Conservation (phyloP, 192 early-diverging fungal species). For the Umbelopsis ramanniana region DNA sequence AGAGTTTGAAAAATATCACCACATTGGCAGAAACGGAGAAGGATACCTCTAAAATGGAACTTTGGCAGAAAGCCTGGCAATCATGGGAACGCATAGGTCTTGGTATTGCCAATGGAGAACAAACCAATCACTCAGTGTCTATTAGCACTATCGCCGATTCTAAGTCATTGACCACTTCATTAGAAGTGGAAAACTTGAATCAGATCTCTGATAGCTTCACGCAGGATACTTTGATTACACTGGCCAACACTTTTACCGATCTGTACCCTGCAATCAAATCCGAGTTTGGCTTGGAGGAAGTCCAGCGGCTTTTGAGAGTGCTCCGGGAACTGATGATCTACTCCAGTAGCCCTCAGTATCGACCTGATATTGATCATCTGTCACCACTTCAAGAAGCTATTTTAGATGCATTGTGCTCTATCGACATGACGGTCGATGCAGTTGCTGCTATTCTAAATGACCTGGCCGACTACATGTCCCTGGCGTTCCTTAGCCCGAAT, state of each 20-base stretch:
- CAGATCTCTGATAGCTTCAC: constrained; percentile 55
- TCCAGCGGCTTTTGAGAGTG: constrained; percentile 52
- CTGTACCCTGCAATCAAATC: constrained; percentile 60
- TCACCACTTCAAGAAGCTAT: constrained; percentile 72
- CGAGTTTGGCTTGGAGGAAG: constrained; percentile 59
- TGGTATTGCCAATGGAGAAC: constrained; percentile 50
- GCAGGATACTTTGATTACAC: constrained; percentile 74
- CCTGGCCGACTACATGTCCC: constrained; percentile 48
- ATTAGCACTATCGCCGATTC: constrained; percentile 21
- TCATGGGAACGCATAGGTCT: constrained; percentile 77
- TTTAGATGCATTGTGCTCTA: constrained; percentile 57
- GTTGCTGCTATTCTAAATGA: constrained; percentile 43
- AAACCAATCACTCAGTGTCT: neutral
- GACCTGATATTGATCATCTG: constrained; percentile 62
- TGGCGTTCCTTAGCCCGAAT: constrained; percentile 44
- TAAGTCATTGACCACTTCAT: constrained; percentile 30
- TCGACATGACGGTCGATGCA: constrained; percentile 34
- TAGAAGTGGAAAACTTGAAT: constrained; percentile 27
- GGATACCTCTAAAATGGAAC: constrained; percentile 32
- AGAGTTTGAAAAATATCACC: constrained; percentile 68
- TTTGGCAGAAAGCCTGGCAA: constrained; percentile 71
- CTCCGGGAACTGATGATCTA: constrained; percentile 64
- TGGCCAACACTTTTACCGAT: constrained; percentile 62
- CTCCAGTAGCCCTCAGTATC: constrained; percentile 58
- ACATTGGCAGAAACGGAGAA: constrained; percentile 45